Percentiles rank a stretch among this genome's conserved stretches.
Conservation (phyloP, 805 yeast genomes). For the Priceomyces medius region DNA sequence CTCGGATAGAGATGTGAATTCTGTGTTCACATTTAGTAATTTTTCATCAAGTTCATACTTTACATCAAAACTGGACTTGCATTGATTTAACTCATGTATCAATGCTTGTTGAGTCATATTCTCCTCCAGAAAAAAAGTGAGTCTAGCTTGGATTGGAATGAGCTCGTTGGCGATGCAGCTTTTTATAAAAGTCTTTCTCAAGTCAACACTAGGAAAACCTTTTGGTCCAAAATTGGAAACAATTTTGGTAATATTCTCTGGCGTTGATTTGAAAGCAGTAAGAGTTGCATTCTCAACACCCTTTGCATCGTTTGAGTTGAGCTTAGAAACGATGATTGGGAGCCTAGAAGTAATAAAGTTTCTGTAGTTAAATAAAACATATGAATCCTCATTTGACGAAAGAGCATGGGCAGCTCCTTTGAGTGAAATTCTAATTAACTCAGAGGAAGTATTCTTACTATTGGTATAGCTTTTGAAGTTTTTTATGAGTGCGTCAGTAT, state of each 20-base stretch:
- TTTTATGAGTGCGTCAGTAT: constrained; percentile 13
- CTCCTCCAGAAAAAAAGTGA: constrained; percentile 24
- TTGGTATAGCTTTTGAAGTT: constrained; percentile 12
- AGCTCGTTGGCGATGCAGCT: constrained; percentile 30
- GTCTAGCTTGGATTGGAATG: constrained; percentile 24
- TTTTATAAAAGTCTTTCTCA: constrained; percentile 28
- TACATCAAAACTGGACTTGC: constrained; percentile 21
- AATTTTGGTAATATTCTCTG: constrained; percentile 10
- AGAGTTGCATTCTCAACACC: constrained; percentile 17
- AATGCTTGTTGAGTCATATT: constrained; percentile 22
- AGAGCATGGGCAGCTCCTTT: constrained; percentile 19
- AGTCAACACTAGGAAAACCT: constrained; percentile 14
- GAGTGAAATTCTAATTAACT: constrained; percentile 21
- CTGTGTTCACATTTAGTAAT: constrained; percentile 32
- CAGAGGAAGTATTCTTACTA: constrained; percentile 13
- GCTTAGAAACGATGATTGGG: constrained; percentile 22
- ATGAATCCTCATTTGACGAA: constrained; percentile 19
- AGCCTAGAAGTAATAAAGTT: constrained; percentile 32
- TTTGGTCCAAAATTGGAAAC: constrained; percentile 10
- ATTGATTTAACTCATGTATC: constrained; percentile 26
- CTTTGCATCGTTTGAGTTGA: constrained; percentile 10
- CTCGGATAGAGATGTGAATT: constrained; percentile 42
- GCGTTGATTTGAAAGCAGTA: constrained; percentile 15
- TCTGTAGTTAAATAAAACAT: constrained; percentile 33
- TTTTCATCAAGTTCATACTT: constrained; percentile 28